A percentile compares a stretch with the other conserved stretches of the same genome.
These are phyloP conservation scores for Exophiala sp. DNA, from an alignment of 2,329 filamentous ascomycete species.

Conservation along the genomic window DNA sequence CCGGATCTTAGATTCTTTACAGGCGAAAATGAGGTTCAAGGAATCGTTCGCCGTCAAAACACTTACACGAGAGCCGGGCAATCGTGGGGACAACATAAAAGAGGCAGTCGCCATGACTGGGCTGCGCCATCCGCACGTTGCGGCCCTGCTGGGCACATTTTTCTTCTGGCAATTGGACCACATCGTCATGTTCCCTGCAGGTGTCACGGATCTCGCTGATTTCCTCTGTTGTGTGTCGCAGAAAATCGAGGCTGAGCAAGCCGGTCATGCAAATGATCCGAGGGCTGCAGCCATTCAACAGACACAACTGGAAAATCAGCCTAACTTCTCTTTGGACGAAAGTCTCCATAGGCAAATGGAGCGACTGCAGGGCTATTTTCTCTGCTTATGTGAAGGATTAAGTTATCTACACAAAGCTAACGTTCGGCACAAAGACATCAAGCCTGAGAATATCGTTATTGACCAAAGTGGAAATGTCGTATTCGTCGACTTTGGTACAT, in stretches of 20 bases:
- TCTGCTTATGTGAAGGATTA: slow-evolving; percentile 7
- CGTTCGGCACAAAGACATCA: slow-evolving; percentile 22
- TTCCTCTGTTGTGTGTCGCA: slow-evolving; percentile 6
- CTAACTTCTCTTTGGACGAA: background rate
- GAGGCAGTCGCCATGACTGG: slow-evolving; percentile 9
- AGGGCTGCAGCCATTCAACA: background rate
- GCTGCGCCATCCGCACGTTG: slow-evolving; percentile 15
- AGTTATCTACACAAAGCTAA: slow-evolving; percentile 17
- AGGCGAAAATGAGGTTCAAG: background rate
- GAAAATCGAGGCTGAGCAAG: background rate
- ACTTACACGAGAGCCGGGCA: background rate
- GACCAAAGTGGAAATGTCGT: slow-evolving; percentile 2
- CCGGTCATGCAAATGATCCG: background rate
- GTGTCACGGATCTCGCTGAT: slow-evolving; percentile 7
- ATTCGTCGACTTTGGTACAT: slow-evolving; percentile 1
- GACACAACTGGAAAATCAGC: background rate
- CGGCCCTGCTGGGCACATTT: slow-evolving; percentile 11
- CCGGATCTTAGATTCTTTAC: background rate
- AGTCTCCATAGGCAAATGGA: background rate
- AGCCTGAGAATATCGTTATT: slow-evolving; percentile 21
- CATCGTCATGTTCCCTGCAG: slow-evolving; percentile 17
- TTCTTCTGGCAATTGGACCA: background rate
- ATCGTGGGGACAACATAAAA: background rate
- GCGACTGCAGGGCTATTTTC: slow-evolving; percentile 3
- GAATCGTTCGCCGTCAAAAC: slow-evolving; percentile 1